Conservation (phyloP, 2,329 filamentous ascomycete species). For the Aureobasidium sp. region DNA sequence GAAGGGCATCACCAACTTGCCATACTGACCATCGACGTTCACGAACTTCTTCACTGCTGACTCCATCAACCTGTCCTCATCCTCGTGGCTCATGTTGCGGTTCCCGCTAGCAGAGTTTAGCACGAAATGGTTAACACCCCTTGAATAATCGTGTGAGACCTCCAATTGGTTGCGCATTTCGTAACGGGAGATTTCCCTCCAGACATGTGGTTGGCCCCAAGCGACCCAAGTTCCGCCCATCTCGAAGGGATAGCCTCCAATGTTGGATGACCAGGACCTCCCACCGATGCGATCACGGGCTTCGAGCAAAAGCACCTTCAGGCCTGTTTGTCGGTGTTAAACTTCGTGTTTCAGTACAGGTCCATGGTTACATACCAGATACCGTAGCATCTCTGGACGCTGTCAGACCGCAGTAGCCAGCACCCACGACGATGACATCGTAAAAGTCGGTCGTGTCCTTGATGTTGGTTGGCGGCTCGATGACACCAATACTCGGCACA, state of each 20-base stretch:
- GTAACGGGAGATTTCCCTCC: conserved; percentile 24
- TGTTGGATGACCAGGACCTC: conserved; percentile 38
- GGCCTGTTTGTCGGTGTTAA: too few relatives aligned
- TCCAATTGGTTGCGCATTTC: conserved; percentile 16
- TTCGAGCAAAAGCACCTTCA: conserved; percentile 38
- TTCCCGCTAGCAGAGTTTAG: background rate
- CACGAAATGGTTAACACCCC: conserved; percentile 3
- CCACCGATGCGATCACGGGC: conserved; percentile 42
- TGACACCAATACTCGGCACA: conserved; percentile 7
- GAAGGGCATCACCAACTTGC: conserved; percentile 29
- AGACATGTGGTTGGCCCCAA: conserved; percentile 29
- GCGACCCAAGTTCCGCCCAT: conserved; percentile 45
- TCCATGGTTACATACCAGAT: conserved; percentile 7
- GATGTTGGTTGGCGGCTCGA: background rate
- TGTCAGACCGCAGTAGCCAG: conserved; percentile 27
- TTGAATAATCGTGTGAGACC: conserved; percentile 13
- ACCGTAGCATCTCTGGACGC: conserved; percentile 25
- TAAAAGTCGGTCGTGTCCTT: too few relatives aligned
- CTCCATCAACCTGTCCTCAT: conserved; percentile 7
- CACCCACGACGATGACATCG: conserved; percentile 36
- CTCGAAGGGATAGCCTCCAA: conserved; percentile 37
- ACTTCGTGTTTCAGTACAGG: too few relatives aligned
- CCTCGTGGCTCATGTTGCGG: conserved; percentile 6
- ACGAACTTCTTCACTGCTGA: conserved; percentile 24
- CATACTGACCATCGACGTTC: conserved; percentile 23